phyloP scores from a whole-genome alignment of 805 yeast genomes.

The Metschnikowia matae region DNA sequence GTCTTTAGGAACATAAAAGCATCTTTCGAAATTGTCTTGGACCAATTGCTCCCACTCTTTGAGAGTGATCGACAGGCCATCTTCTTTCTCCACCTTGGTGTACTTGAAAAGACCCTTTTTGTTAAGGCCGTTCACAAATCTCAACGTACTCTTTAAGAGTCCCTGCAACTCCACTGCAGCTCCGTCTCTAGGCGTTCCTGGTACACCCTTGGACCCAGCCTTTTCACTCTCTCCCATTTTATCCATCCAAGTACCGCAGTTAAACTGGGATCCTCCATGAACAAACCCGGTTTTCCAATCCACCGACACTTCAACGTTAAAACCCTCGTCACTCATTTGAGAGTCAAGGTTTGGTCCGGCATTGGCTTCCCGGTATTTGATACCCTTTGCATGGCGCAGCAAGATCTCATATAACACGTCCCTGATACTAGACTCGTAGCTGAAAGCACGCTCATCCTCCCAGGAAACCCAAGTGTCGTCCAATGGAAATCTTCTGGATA shows the following conservation, averaged over 20 bases:
- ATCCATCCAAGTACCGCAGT: slow-evolving; percentile 99
- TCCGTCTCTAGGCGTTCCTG: slow-evolving; percentile 98
- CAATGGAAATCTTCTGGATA: slow-evolving; percentile 80
- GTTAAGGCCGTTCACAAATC: slow-evolving; percentile 69
- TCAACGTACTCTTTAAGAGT: slow-evolving; percentile 71
- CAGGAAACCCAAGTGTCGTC: slow-evolving; percentile 74
- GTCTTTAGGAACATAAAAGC: slow-evolving; percentile 70
- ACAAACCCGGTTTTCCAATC: slow-evolving; percentile 89
- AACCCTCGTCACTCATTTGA: slow-evolving; percentile 91
- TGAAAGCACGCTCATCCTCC: slow-evolving; percentile 73
- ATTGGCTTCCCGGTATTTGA: slow-evolving; percentile 87
- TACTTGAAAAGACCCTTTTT: slow-evolving; percentile 53
- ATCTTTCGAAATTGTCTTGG: slow-evolving; percentile 70
- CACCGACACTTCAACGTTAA: slow-evolving; percentile 72
- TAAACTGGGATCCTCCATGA: slow-evolving; percentile 86
- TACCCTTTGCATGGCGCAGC: slow-evolving; percentile 84
- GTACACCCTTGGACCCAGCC: slow-evolving; percentile 85
- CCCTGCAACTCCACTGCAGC: slow-evolving; percentile 94
- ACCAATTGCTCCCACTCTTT: slow-evolving; percentile 69
- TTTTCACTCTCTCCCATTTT: slow-evolving; percentile 93
- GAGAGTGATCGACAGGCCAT: slow-evolving; percentile 55
- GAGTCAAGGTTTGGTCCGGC: slow-evolving; percentile 87
- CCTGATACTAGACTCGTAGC: slow-evolving; percentile 61
- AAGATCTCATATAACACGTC: slow-evolving; percentile 82
- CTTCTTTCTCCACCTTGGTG: slow-evolving; percentile 51